phyloP scores from a whole-genome alignment of 108 stramenopile species.

The Nitzschia putrida region DNA sequence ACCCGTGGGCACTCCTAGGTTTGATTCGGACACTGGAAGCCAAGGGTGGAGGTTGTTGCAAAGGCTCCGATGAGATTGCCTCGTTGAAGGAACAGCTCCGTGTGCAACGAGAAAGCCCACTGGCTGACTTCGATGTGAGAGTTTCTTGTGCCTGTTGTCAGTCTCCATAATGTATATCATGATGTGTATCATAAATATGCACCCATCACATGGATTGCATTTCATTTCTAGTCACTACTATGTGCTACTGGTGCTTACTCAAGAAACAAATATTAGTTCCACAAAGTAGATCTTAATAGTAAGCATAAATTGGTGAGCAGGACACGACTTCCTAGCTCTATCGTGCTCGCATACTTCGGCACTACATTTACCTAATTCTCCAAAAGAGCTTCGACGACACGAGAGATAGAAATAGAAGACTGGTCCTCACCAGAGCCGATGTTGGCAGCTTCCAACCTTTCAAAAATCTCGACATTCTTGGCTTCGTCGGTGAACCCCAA shows the following conservation, averaged over 20 bases:
- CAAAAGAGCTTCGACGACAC: slow-evolving; percentile 57
- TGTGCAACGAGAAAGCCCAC: slow-evolving; percentile 48
- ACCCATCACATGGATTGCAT: neutral
- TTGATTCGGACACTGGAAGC: slow-evolving; percentile 57
- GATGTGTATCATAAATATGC: too few species aligned
- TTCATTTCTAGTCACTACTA: neutral
- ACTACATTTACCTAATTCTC: slow-evolving; percentile 17
- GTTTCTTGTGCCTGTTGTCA: slow-evolving; percentile 76
- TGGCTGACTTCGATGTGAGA: slow-evolving; percentile 66
- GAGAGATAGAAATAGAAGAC: slow-evolving; percentile 58
- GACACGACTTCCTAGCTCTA: too few species aligned
- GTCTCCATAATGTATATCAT: neutral
- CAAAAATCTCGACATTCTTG: slow-evolving; percentile 59
- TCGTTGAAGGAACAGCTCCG: slow-evolving; percentile 39
- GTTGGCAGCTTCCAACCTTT: slow-evolving; percentile 66
- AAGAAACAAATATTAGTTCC: neutral
- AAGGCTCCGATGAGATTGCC: slow-evolving; percentile 33
- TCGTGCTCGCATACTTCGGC: too few species aligned
- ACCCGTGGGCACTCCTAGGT: slow-evolving; percentile 83
- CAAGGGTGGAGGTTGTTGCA: slow-evolving; percentile 22
- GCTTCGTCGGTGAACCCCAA: slow-evolving; percentile 67
- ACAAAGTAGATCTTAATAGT: too few species aligned
- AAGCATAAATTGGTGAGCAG: too few species aligned
- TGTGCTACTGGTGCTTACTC: neutral
- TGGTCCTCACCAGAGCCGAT: slow-evolving; percentile 51